Evolutionary conservation across 78 protist species (phyloP).

Genomic region (Dictyostelium citrinum): DNA sequence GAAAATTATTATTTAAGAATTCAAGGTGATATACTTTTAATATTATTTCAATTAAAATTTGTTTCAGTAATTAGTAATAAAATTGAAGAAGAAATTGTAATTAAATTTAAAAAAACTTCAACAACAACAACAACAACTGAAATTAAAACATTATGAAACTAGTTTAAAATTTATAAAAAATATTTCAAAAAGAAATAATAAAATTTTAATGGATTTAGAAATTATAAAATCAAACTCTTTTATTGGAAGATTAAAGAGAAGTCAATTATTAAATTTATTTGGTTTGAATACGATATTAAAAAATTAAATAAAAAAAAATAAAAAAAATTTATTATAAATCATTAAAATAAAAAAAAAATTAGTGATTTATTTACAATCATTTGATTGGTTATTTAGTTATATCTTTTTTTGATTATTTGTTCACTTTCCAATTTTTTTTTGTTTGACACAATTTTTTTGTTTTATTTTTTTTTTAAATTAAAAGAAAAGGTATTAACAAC

Average conservation of each 20-base stretch:
- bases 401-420: too few relatives aligned
- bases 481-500: too few relatives aligned
- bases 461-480: too few relatives aligned
- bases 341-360: too few relatives aligned
- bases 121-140: background rate
- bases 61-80: background rate
- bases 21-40: background rate
- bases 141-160: background rate
- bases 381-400: too few relatives aligned
- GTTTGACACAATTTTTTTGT: too few relatives aligned
- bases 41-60: background rate
- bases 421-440: too few relatives aligned
- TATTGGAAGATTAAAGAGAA: background rate
- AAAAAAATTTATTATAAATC: too few relatives aligned
- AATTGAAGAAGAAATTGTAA: background rate
- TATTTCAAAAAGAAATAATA: background rate
- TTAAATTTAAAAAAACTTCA: background rate
- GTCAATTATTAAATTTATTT: background rate
- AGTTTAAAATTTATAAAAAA: background rate
- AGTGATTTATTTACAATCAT: too few relatives aligned
- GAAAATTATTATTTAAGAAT: background rate
- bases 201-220: background rate
- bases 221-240: background rate
- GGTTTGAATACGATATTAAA: background rate
- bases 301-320: background rate